Evolutionary conservation across 2,329 filamentous ascomycete species (phyloP).

Genomic region (Aspergillus sojae): DNA sequence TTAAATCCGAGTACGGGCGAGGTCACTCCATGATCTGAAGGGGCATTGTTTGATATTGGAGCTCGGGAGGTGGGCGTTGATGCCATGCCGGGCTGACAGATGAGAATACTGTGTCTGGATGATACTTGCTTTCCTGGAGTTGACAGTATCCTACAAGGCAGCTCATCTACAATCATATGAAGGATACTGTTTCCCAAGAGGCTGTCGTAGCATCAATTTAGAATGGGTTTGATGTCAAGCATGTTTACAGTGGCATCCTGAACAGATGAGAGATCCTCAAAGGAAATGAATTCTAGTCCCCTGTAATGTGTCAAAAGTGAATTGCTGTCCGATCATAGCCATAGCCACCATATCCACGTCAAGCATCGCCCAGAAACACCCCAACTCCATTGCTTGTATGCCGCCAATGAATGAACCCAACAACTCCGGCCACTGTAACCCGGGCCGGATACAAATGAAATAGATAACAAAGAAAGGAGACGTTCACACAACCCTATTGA

Average conservation of each 20-base stretch:
- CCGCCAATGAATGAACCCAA: slow-evolving; percentile 11
- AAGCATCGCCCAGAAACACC: slow-evolving; percentile 11
- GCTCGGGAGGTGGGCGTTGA: too few relatives aligned
- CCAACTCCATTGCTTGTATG: slow-evolving; percentile 20
- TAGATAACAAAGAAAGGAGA: slow-evolving; percentile 10
- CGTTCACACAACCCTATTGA: neutral
- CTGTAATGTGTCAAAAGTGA: slow-evolving; percentile 3
- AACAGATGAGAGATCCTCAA: neutral
- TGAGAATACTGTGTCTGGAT: too few relatives aligned
- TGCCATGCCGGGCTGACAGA: too few relatives aligned
- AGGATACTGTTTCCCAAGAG: neutral
- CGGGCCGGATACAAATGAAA: slow-evolving; percentile 7
- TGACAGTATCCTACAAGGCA: too few relatives aligned
- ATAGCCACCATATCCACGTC: slow-evolving; percentile 5
- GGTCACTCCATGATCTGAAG: too few relatives aligned
- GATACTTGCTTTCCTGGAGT: too few relatives aligned
- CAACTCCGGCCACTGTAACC: slow-evolving; percentile 1
- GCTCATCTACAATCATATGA: neutral
- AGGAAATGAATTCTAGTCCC: neutral
- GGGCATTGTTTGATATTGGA: too few relatives aligned
- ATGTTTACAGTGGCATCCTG: neutral
- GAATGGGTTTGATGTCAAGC: neutral
- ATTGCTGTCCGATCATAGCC: slow-evolving; percentile 5
- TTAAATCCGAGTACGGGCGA: too few relatives aligned
- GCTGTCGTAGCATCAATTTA: neutral